Conservation (phyloP, 306 rosid genomes). For the Rubus idaeus region DNA sequence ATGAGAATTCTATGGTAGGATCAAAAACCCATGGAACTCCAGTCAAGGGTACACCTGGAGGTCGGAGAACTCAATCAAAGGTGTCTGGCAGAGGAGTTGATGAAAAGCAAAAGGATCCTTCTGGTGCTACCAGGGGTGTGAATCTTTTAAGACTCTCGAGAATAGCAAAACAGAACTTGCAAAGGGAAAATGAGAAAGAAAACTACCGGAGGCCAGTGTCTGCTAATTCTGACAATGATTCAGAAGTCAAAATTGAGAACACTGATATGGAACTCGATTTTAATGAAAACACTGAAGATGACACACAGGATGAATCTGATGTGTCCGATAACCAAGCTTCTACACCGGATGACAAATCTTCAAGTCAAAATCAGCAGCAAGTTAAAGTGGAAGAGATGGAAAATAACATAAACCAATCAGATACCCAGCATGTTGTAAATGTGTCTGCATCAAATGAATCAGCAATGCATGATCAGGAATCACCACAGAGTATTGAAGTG, state of each 20-base stretch:
- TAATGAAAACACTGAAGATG: slow-evolving; percentile 84
- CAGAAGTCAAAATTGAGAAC: slow-evolving; percentile 94
- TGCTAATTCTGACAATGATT: slow-evolving; percentile 61
- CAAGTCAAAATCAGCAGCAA: slow-evolving; percentile 40
- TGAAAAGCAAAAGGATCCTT: slow-evolving; percentile 60
- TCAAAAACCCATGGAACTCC: slow-evolving; percentile 68
- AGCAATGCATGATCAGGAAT: slow-evolving; percentile 55
- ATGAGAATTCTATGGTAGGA: slow-evolving; percentile 63
- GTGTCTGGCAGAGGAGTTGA: slow-evolving; percentile 63
- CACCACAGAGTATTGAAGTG: slow-evolving; percentile 54
- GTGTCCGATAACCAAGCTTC: slow-evolving; percentile 51
- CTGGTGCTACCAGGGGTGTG: slow-evolving; percentile 58
- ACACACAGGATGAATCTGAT: slow-evolving; percentile 73
- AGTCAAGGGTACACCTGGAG: slow-evolving; percentile 63
- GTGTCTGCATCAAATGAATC: slow-evolving; percentile 49
- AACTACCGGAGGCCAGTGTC: slow-evolving; percentile 85
- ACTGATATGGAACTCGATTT: slow-evolving; percentile 98
- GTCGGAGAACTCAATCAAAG: slow-evolving; percentile 68
- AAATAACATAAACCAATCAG: slow-evolving; percentile 41
- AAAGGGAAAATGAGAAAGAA: slow-evolving; percentile 96
- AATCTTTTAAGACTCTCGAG: slow-evolving; percentile 90
- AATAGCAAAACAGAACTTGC: slow-evolving; percentile 84
- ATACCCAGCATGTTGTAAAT: slow-evolving; percentile 42
- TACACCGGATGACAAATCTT: slow-evolving; percentile 47
- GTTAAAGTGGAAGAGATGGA: slow-evolving; percentile 62